Conservation (phyloP, 1,284 basidiomycete genomes). For the Tilletia indica region DNA sequence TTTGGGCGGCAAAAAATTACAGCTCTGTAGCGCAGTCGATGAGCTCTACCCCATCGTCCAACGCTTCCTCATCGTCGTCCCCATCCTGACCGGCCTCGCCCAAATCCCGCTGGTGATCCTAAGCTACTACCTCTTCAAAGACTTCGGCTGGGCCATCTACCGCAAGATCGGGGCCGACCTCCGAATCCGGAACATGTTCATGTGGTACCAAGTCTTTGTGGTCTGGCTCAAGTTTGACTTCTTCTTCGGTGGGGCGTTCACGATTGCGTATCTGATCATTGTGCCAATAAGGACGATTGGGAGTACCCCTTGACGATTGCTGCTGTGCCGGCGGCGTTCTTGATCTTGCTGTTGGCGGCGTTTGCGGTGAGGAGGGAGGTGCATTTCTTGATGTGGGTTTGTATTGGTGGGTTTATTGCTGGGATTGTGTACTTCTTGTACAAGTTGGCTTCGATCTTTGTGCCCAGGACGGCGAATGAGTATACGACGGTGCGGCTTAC, state of each 20-base stretch:
- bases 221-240: conserved; percentile 48
- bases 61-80: conserved; percentile 38
- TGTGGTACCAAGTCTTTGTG: conserved; percentile 48
- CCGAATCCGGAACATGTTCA: conserved; percentile 34
- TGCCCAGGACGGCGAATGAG: conserved; percentile 31
- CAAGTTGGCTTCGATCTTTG: conserved; percentile 32
- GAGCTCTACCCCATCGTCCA: conserved; percentile 34
- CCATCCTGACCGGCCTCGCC: conserved; percentile 34
- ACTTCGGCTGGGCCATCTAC: conserved; percentile 50
- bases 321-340: conserved; percentile 39
- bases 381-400: conserved; percentile 38
- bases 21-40: conserved; percentile 26
- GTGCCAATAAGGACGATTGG: conserved; percentile 37
- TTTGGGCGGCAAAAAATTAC: too few relatives aligned
- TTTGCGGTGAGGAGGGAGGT: conserved; percentile 41
- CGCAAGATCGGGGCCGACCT: conserved; percentile 47
- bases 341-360: conserved; percentile 36
- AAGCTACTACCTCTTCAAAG: conserved; percentile 38
- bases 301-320: conserved; percentile 46
- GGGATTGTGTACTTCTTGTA: conserved; percentile 39
- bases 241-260: conserved; percentile 37
- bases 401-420: conserved; percentile 34
- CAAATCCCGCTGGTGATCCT: conserved; percentile 35
- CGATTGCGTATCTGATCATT: conserved; percentile 41
- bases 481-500: conserved; percentile 41